Evolutionary conservation across 2,329 filamentous ascomycete genomes (phyloP).

Genomic region (Didymella keratinophila): DNA sequence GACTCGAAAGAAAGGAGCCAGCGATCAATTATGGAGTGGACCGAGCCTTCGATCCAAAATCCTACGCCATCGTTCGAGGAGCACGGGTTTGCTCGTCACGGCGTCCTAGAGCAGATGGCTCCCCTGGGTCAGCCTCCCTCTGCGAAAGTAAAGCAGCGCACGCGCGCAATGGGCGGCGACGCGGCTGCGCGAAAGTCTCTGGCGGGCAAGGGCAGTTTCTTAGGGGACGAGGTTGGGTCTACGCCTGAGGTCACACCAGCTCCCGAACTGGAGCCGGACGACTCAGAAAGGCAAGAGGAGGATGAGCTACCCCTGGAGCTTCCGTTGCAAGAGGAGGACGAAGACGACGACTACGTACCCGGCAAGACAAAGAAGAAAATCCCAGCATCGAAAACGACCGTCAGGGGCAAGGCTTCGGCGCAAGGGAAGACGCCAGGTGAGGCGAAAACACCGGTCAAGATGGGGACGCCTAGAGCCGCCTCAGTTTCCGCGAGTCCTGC

Average conservation of each 20-base stretch:
- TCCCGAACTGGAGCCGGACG: constrained; percentile 50
- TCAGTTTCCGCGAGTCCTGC: constrained; percentile 33
- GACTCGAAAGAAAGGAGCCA: constrained; percentile 47
- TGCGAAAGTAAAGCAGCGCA: constrained; percentile 65
- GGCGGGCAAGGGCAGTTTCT: constrained; percentile 52
- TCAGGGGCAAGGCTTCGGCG: constrained; percentile 47
- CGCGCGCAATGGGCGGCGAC: constrained; percentile 54
- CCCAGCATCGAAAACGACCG: constrained; percentile 40
- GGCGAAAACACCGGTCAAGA: constrained; percentile 41
- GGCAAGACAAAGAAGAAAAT: constrained; percentile 46
- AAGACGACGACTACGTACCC: constrained; percentile 57
- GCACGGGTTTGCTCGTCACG: constrained; percentile 73
- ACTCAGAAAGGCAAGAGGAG: constrained; percentile 51
- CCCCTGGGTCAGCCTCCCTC: constrained; percentile 77
- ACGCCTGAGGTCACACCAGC: constrained; percentile 57
- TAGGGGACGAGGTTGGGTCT: constrained; percentile 52
- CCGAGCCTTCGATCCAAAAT: constrained; percentile 63
- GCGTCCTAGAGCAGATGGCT: constrained; percentile 84
- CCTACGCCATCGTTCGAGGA: constrained; percentile 78
- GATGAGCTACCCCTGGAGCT: constrained; percentile 43
- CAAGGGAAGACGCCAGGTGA: constrained; percentile 44
- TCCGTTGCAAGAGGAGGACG: constrained; percentile 52
- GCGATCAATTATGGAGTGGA: constrained; percentile 58
- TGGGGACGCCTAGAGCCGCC: constrained; percentile 30
- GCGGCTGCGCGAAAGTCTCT: constrained; percentile 50